Base-by-base conservation (phyloP, 2,329 filamentous ascomycete genomes). In the Sporothrix globosa region DNA sequence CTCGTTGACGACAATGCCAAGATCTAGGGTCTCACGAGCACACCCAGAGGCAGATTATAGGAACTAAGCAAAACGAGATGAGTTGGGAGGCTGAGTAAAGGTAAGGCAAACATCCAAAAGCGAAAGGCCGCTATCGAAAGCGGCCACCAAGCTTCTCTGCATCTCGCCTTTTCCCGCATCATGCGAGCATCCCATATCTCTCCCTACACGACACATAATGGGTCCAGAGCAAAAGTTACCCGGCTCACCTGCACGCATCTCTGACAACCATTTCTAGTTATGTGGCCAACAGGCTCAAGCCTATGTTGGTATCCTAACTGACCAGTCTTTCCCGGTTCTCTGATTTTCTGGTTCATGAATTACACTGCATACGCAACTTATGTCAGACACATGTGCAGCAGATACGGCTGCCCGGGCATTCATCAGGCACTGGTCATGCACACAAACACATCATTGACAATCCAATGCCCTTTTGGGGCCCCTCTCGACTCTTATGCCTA, bases 331-430 rank as follows among this genome's bases (percentile, higher is more conserved):
- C 10, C 41, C 14, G 53, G 27, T 34, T 19, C 21, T n/a, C 5
- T 48, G 41, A 63, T 63, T 46, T 27, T 65, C 61, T 65, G 24
- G 61, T 65, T 65, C 21, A 65, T 50, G 61, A 65, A 50, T 44
- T 24, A 65, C 61, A 24, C 7, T 65, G 44, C 61, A 65, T 50
- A 50, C 61, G 61, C 21, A 65, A 48, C n/a, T 14, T 48, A 65
- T 14, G 61, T 50, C 41, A 17, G 11, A 44, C 11, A 17, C 11
- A 50, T 44, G 44, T 65, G 44, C 41, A 50, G 41, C 61, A 14
- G 4, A 50, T 14, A 65, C 27, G 61, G 24, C 50, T 61, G 39
- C 39, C 46, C 58, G 41, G 58, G 27, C 39, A 46, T 63, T 39
- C 58, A 34, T 63, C 21, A 21, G 58, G 21, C 39, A 24, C 24